phyloP scores from a whole-genome alignment of 306 rosid genomes.

The Vachellia collinsii region DNA sequence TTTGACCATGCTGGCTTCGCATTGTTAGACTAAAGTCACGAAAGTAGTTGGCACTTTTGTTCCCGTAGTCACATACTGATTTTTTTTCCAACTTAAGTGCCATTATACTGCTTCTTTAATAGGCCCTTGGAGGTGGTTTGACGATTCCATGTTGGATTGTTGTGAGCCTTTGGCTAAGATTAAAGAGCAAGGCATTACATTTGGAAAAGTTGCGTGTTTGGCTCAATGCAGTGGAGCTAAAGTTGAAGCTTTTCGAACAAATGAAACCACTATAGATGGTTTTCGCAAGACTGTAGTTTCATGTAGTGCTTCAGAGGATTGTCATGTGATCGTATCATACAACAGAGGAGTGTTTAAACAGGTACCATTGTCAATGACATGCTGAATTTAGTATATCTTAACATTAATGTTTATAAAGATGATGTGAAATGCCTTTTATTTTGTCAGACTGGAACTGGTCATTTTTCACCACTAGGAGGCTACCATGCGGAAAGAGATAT shows the following conservation, averaged over 20 bases:
- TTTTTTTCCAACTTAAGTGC: not conserved
- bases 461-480: constrained; percentile 94
- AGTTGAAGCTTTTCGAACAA: constrained; percentile 62
- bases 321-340: constrained; percentile 78
- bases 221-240: constrained; percentile 91
- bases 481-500: constrained; percentile 82
- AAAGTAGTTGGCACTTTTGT: not conserved
- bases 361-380: constrained; percentile 41
- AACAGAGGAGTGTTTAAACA: constrained; percentile 65
- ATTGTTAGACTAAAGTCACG: not conserved
- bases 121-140: constrained; percentile 99
- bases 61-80: not conserved
- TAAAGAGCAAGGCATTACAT: constrained; percentile 75
- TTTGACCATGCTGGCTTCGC: not conserved
- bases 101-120: constrained; percentile 5
- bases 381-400: not conserved
- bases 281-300: constrained; percentile 61
- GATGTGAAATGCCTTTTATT: constrained; percentile 32
- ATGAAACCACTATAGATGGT: constrained; percentile 56
- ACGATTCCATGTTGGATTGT: constrained; percentile 92
- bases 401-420: constrained; percentile 9
- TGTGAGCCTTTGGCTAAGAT: constrained; percentile 80
- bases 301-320: constrained; percentile 62
- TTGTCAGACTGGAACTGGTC: constrained; percentile 86
- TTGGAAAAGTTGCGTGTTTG: constrained; percentile 90